These are phyloP conservation scores for Glomus cerebriforme DNA, from an alignment of 192 early-diverging fungal species.

Conservation along the genomic window DNA sequence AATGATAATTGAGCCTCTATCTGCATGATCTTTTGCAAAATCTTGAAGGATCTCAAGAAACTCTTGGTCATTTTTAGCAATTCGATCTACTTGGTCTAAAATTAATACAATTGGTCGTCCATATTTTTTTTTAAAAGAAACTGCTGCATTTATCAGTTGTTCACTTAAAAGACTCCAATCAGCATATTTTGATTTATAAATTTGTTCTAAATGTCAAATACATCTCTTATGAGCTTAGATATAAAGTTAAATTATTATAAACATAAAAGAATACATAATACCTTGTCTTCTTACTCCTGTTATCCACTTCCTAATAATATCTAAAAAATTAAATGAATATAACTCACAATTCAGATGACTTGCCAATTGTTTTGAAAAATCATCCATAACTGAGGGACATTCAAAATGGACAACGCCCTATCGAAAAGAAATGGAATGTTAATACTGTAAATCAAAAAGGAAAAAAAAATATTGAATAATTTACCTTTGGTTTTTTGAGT, in stretches of 20 bases:
- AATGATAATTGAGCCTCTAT: constrained; percentile 2
- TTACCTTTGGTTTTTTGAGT: constrained; percentile 33
- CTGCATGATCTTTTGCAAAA: constrained; percentile 26
- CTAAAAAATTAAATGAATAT: constrained; percentile 16
- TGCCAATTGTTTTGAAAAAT: too few relatives aligned
- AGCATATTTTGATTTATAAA: background rate
- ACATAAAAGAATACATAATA: background rate
- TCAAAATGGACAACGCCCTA: too few relatives aligned
- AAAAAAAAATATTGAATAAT: constrained; percentile 26
- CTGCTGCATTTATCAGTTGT: background rate
- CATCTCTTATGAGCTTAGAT: constrained; percentile 4
- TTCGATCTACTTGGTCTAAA: constrained; percentile 31
- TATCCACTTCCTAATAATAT: constrained; percentile 17
- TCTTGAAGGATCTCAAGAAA: too few relatives aligned
- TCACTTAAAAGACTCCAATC: constrained; percentile 9
- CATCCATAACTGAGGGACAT: too few relatives aligned
- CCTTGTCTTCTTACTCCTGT: constrained; percentile 10
- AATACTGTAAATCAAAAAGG: constrained; percentile 29
- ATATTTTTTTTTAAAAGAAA: constrained; percentile 18
- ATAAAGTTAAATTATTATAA: constrained; percentile 6
- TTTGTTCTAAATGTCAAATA: constrained; percentile 16
- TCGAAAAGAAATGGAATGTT: constrained; percentile 21
- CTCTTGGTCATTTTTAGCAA: background rate
- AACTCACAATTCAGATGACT: constrained; percentile 20
- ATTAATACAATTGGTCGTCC: constrained; percentile 18